Conservation (phyloP, 2,329 filamentous ascomycete genomes). For the Fusarium sp. region DNA sequence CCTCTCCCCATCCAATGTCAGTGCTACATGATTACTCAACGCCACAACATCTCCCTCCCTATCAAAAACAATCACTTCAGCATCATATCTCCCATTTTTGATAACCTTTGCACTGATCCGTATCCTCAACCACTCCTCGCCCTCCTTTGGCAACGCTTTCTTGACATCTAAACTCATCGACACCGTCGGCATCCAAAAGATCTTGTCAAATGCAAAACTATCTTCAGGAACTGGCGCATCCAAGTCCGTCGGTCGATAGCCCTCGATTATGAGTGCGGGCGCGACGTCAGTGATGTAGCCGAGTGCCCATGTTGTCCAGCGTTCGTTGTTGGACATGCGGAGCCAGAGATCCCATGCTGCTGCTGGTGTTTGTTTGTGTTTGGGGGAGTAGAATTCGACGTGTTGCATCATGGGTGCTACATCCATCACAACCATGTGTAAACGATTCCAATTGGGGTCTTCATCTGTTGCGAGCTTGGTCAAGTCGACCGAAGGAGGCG, state of each 20-base stretch:
- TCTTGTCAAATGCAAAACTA: slow-evolving; percentile 40
- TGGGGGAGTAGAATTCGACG: slow-evolving; percentile 46
- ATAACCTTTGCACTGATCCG: slow-evolving; percentile 73
- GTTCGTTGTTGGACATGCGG: slow-evolving; percentile 65
- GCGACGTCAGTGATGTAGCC: slow-evolving; percentile 72
- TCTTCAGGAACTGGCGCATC: slow-evolving; percentile 32
- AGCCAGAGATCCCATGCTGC: slow-evolving; percentile 63
- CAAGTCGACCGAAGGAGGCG: slow-evolving; percentile 34
- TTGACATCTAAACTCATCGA: slow-evolving; percentile 81
- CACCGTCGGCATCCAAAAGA: slow-evolving; percentile 81
- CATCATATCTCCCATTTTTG: slow-evolving; percentile 76
- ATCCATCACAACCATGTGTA: slow-evolving; percentile 29
- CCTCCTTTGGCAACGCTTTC: slow-evolving; percentile 72
- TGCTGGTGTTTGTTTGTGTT: background rate
- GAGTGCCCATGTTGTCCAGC: slow-evolving; percentile 71
- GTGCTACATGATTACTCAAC: slow-evolving; percentile 45
- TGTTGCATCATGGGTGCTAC: slow-evolving; percentile 43
- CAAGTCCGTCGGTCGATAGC: slow-evolving; percentile 48
- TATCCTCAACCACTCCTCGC: slow-evolving; percentile 77
- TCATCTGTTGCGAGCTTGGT: background rate
- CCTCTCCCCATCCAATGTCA: slow-evolving; percentile 42
- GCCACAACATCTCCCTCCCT: slow-evolving; percentile 43
- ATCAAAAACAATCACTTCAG: slow-evolving; percentile 76
- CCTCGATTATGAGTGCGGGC: slow-evolving; percentile 73
- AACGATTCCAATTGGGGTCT: slow-evolving; percentile 32